Evolutionary conservation across 1,284 basidiomycete species (phyloP).

Genomic region (Leccinum subatratum): DNA sequence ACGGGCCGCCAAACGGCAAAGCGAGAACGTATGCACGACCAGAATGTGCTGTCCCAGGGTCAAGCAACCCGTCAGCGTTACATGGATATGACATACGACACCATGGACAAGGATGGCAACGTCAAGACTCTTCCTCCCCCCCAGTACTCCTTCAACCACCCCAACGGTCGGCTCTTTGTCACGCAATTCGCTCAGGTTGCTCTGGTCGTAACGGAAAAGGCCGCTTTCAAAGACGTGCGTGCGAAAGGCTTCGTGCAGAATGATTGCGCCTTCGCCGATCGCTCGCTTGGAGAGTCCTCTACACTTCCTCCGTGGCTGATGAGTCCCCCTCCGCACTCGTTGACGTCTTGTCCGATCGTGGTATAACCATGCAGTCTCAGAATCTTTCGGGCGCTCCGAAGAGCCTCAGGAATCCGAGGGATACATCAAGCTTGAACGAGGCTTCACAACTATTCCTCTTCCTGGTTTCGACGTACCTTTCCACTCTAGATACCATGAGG

Average conservation of each 20-base stretch:
- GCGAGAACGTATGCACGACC: no score
- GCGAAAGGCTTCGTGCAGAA: slow-evolving; percentile 91
- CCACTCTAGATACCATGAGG: slow-evolving; percentile 98
- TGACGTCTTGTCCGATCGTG: slow-evolving; percentile 98
- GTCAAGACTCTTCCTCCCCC: slow-evolving; percentile 90
- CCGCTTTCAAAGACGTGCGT: slow-evolving; percentile 97
- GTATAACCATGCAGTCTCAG: slow-evolving; percentile 97
- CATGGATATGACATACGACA: slow-evolving; percentile 98
- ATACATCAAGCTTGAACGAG: slow-evolving; percentile 92
- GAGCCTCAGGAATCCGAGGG: slow-evolving; percentile 79
- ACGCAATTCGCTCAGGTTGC: slow-evolving; percentile 99
- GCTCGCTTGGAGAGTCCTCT: slow-evolving; percentile 98
- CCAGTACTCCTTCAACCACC: slow-evolving; percentile 96
- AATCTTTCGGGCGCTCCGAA: slow-evolving; percentile 74
- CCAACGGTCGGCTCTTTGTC: slow-evolving; percentile 90
- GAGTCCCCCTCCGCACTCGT: slow-evolving; percentile 94
- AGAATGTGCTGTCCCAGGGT: slow-evolving; percentile 46
- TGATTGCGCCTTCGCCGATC: slow-evolving; percentile 92
- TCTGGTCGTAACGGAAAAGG: slow-evolving; percentile 94
- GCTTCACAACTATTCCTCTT: slow-evolving; percentile 92
- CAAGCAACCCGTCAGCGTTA: slow-evolving; percentile 96
- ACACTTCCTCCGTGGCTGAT: slow-evolving; percentile 93
- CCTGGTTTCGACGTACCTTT: slow-evolving; percentile 99
- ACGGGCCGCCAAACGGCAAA: no score
- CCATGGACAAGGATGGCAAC: slow-evolving; percentile 91